phyloP scores from a whole-genome alignment of 2,329 filamentous ascomycete species.

The Dendrostoma leiphaemia region DNA sequence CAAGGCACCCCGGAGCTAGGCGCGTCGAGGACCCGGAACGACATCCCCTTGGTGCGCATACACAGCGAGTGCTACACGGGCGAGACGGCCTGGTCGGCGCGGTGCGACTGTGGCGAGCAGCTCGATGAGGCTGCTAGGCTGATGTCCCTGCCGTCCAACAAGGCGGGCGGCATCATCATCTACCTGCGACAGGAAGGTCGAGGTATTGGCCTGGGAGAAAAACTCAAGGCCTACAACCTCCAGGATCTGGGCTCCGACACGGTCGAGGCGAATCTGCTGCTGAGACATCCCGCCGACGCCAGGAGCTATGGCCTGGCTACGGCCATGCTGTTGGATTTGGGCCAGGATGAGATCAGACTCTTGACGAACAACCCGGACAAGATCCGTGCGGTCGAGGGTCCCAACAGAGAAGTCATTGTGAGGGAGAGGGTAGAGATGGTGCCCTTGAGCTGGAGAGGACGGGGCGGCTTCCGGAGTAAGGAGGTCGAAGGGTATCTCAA shows the following conservation, averaged over 20 bases:
- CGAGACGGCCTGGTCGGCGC: conserved; percentile 96
- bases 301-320: conserved; percentile 95
- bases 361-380: conserved; percentile 98
- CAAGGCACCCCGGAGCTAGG: conserved; percentile 10
- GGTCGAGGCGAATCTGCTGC: conserved; percentile 87
- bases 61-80: conserved; percentile 99
- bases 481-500: conserved; percentile 93
- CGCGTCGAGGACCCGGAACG: background rate
- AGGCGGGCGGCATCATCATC: conserved; percentile 82
- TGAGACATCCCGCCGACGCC: conserved; percentile 91
- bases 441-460: conserved; percentile 86
- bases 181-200: conserved; percentile 95
- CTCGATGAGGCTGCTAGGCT: conserved; percentile 92
- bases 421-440: conserved; percentile 94
- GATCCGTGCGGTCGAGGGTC: conserved; percentile 89
- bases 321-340: conserved; percentile 86
- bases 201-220: conserved; percentile 91
- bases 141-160: conserved; percentile 70
- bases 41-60: conserved; percentile 77
- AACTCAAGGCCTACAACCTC: conserved; percentile 96
- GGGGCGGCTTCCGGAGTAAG: conserved; percentile 77
- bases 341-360: conserved; percentile 72
- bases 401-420: conserved; percentile 82
- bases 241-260: conserved; percentile 98
- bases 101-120: conserved; percentile 97